Conservation (phyloP, 331 rosid species). For the Quercus tomentella region DNA sequence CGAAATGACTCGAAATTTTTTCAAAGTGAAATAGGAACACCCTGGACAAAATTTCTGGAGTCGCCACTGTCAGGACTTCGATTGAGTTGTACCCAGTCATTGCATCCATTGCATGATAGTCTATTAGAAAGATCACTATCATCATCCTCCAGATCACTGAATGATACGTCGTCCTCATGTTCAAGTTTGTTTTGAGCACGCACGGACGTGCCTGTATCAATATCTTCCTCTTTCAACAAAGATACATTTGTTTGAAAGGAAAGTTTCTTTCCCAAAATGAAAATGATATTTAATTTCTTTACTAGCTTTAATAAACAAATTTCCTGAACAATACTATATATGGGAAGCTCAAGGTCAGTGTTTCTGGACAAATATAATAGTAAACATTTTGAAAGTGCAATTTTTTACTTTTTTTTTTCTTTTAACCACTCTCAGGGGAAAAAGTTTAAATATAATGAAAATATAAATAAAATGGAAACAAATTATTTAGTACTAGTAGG, state of each 20-base stretch:
- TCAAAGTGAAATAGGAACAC: too few species aligned
- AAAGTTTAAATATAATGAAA: neutral
- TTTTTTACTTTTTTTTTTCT: neutral
- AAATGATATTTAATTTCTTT: neutral
- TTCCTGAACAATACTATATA: neutral
- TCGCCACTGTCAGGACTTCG: slow-evolving; percentile 33
- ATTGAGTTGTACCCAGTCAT: slow-evolving; percentile 78
- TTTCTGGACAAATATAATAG: neutral
- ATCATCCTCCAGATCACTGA: slow-evolving; percentile 78
- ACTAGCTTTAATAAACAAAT: neutral
- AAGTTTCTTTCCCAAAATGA: neutral
- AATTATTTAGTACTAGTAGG: neutral
- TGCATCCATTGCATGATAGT: slow-evolving; percentile 42
- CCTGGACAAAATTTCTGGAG: too few species aligned
- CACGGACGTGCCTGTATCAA: slow-evolving; percentile 31
- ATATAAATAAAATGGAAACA: neutral
- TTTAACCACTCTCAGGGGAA: neutral
- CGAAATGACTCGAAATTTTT: too few species aligned
- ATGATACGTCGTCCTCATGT: slow-evolving; percentile 61
- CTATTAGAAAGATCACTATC: slow-evolving; percentile 47
- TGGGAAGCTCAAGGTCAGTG: neutral
- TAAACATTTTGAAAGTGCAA: neutral
- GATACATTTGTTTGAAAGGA: neutral
- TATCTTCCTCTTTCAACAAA: slow-evolving; percentile 25
- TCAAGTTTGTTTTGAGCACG: slow-evolving; percentile 36